phyloP scores from a whole-genome alignment of 257 asterid genomes.

The Jaltomata sinuosa region DNA sequence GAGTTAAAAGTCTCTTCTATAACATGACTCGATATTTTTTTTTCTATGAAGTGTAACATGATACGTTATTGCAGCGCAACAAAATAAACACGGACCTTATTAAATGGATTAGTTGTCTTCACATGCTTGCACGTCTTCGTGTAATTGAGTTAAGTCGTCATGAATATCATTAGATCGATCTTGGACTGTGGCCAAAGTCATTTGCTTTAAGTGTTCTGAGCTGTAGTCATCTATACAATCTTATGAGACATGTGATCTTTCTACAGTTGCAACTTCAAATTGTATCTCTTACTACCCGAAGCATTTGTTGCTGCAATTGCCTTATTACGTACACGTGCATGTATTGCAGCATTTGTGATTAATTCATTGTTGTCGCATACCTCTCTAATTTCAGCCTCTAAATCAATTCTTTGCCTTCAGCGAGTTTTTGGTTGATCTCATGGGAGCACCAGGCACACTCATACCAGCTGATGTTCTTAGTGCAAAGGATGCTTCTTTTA shows the following conservation, averaged over 20 bases:
- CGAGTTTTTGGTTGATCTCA: slow-evolving; percentile 96
- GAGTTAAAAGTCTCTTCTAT: neutral
- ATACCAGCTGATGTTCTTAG: slow-evolving; percentile 80
- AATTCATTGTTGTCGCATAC: slow-evolving; percentile 3
- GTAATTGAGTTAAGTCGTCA: neutral
- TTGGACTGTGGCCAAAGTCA: neutral
- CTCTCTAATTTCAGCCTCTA: slow-evolving; percentile 21
- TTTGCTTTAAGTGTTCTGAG: neutral
- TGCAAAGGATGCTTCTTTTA: slow-evolving; percentile 60
- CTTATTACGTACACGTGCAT: neutral
- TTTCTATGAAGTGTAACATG: neutral
- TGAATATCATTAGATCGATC: neutral
- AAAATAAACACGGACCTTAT: neutral
- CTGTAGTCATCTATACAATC: neutral
- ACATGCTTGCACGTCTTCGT: neutral
- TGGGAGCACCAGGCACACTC: slow-evolving; percentile 99
- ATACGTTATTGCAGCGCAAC: neutral
- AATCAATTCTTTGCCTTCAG: slow-evolving; percentile 45
- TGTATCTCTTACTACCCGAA: neutral
- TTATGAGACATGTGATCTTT: neutral
- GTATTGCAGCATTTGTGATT: neutral
- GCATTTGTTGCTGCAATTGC: neutral
- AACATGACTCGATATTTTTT: no score
- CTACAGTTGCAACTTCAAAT: neutral
- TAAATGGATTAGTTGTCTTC: neutral